Base-by-base conservation (phyloP, 163 green algal species). In the Chloroidium sp. region DNA sequence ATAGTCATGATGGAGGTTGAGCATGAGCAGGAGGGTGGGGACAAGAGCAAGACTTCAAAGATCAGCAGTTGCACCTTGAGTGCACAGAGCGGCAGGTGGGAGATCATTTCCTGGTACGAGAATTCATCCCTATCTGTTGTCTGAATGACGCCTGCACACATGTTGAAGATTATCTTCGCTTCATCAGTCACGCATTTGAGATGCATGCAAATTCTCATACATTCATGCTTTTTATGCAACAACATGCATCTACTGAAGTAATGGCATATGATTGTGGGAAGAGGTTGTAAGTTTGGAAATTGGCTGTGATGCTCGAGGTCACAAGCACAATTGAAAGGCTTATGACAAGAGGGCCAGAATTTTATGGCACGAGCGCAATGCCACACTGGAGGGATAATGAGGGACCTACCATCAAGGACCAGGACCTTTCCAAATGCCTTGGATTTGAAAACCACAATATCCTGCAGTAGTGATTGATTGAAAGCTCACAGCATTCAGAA, bases 41-140 rank as follows among this genome's bases (percentile, higher is more conserved):
- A 6, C 6, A 6, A 72, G 67, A n/a, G 10, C 10, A 10, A 72
- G 69, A 62, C 8, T 77, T 2, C 61, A 80, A 1, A 36, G 36
- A 36, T 36, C 36, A 72, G 64, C 64, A 62, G 0, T 6, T 86
- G 69, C 77, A 95, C 92, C 83, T 90, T 79, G 13, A 97, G 87
- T 2, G 91, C 90, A 81, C 94, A 98, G 61, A 98, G 82, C 2
- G 97, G 93, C 59, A 99, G 82, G 87, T 99, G 95, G 0, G 92
- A 85, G 69, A 99, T 98, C 97, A 99, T 99, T 88, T 99, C 97
- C 88, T 99, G 97, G 88, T 99, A 99, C 2, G 92, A 92, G 80
- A 97, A 97, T 87, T 99, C 97, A 82, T 99, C 97, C 3, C 91
- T 86, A 59, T 98, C 91, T 3, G 97, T 99, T 79, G 88, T 92